phyloP scores from a whole-genome alignment of 192 early-diverging fungal species.

The Backusella circina region DNA sequence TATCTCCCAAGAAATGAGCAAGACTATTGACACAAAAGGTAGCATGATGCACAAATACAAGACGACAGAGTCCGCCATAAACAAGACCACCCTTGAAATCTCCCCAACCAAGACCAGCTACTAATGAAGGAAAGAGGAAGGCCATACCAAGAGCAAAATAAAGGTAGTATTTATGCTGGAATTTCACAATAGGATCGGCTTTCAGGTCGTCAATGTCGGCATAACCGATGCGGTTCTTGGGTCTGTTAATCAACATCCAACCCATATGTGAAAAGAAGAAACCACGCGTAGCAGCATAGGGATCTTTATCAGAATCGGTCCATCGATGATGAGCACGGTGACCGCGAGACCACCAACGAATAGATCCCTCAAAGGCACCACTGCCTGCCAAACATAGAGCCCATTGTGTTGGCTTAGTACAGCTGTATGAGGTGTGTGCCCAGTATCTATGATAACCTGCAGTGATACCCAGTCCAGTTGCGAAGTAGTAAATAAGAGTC shows the following conservation, averaged over 20 bases:
- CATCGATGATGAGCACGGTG: constrained; percentile 80
- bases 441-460: constrained; percentile 87
- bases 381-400: constrained; percentile 58
- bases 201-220: constrained; percentile 77
- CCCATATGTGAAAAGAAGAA: constrained; percentile 79
- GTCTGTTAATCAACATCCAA: constrained; percentile 83
- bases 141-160: constrained; percentile 66
- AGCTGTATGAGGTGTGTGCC: constrained; percentile 75
- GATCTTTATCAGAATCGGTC: constrained; percentile 81
- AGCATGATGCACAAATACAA: constrained; percentile 80
- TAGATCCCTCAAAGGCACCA: constrained; percentile 76
- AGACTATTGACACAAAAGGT: constrained; percentile 87
- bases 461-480: constrained; percentile 85
- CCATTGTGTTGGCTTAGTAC: constrained; percentile 56
- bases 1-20: constrained; percentile 73
- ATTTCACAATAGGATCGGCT: constrained; percentile 63
- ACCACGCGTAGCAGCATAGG: constrained; percentile 75
- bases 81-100: constrained; percentile 54
- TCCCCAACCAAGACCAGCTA: constrained; percentile 81
- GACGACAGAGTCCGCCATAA: constrained; percentile 60
- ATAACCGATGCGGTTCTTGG: constrained; percentile 65
- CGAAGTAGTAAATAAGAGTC: constrained; percentile 65
- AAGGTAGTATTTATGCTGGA: constrained; percentile 78
- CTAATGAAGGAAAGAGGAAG: constrained; percentile 71
- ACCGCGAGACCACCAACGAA: constrained; percentile 81